These are phyloP conservation scores for Fusarium virguliforme DNA, from an alignment of 2,329 filamentous ascomycete species.

Conservation along the genomic window DNA sequence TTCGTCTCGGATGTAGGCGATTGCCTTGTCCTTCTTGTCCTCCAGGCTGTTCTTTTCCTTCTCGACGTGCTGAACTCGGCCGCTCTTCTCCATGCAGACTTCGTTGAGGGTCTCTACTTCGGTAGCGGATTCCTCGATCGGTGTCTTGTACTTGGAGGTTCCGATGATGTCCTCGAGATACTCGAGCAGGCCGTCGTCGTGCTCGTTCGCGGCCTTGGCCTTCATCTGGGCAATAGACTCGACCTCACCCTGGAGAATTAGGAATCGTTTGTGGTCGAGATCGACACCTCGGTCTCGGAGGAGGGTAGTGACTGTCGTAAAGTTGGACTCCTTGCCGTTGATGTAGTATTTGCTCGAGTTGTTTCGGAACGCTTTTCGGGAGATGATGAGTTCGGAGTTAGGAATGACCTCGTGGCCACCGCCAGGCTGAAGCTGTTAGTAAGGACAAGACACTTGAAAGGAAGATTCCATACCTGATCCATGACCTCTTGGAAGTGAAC, in stretches of 20 bases:
- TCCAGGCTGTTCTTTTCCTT: slow-evolving; percentile 95
- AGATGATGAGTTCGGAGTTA: slow-evolving; percentile 88
- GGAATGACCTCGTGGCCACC: slow-evolving; percentile 85
- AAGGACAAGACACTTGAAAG: too few species aligned
- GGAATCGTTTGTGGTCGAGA: slow-evolving; percentile 96
- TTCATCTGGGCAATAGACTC: slow-evolving; percentile 99
- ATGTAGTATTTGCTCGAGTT: slow-evolving; percentile 99
- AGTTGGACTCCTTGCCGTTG: slow-evolving; percentile 90
- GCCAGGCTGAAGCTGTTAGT: slow-evolving; percentile 69
- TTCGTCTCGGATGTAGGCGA: slow-evolving; percentile 91
- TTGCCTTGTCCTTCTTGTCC: slow-evolving; percentile 95
- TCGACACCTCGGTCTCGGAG: slow-evolving; percentile 92
- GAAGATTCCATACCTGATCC: slow-evolving; percentile 73
- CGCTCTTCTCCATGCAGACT: slow-evolving; percentile 94
- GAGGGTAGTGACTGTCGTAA: slow-evolving; percentile 90
- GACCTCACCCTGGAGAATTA: slow-evolving; percentile 97
- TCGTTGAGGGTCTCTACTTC: slow-evolving; percentile 96
- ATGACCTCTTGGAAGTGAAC: slow-evolving; percentile 97
- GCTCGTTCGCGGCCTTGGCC: slow-evolving; percentile 92
- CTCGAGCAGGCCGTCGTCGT: slow-evolving; percentile 95
- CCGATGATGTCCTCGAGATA: slow-evolving; percentile 99
- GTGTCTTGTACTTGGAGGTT: slow-evolving; percentile 97
- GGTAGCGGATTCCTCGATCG: slow-evolving; percentile 92
- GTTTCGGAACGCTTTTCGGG: slow-evolving; percentile 95
- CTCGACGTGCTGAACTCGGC: slow-evolving; percentile 95